These are phyloP conservation scores for Plasmodium blacklocki DNA, from an alignment of 169 alveolate genomes.

Conservation along the genomic window DNA sequence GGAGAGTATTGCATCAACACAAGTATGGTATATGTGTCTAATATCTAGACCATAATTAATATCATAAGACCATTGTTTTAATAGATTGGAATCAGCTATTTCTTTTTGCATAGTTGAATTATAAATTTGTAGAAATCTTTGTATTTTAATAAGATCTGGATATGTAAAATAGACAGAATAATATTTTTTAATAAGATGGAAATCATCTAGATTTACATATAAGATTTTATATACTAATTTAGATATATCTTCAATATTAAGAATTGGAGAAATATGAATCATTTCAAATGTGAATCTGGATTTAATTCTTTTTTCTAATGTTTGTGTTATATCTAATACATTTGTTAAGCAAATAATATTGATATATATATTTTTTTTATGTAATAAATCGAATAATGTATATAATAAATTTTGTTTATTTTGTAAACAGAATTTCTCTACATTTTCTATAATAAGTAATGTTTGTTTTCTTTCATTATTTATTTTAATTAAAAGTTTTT, in stretches of 20 bases:
- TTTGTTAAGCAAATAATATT: constrained; percentile 79
- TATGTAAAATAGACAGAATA: constrained; percentile 68
- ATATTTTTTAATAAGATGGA: constrained; percentile 60
- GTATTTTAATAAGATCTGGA: constrained; percentile 38
- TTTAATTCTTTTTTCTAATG: constrained; percentile 84
- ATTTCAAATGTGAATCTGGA: constrained; percentile 84
- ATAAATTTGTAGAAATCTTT: constrained; percentile 40
- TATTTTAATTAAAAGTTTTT: constrained; percentile 74
- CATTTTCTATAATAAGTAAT: constrained; percentile 81
- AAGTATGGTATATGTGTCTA: constrained; percentile 63
- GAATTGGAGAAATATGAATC: constrained; percentile 69
- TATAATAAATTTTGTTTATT: constrained; percentile 81
- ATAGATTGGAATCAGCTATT: constrained; percentile 29
- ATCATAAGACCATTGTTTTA: constrained; percentile 69
- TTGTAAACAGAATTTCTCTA: constrained; percentile 78
- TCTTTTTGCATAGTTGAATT: constrained; percentile 73
- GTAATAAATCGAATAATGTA: constrained; percentile 79
- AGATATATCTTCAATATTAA: constrained; percentile 56
- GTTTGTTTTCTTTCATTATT: constrained; percentile 70
- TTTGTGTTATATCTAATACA: constrained; percentile 80
- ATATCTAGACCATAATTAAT: constrained; percentile 65
- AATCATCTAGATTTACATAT: constrained; percentile 69
- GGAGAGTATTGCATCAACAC: constrained; percentile 63
- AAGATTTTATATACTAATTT: constrained; percentile 60
- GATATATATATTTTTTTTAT: constrained; percentile 72